Evolutionary conservation across 306 rosid genomes (phyloP), one percentile per base, ranked within the genome.

Genomic region (Corylus heterophylla): DNA sequence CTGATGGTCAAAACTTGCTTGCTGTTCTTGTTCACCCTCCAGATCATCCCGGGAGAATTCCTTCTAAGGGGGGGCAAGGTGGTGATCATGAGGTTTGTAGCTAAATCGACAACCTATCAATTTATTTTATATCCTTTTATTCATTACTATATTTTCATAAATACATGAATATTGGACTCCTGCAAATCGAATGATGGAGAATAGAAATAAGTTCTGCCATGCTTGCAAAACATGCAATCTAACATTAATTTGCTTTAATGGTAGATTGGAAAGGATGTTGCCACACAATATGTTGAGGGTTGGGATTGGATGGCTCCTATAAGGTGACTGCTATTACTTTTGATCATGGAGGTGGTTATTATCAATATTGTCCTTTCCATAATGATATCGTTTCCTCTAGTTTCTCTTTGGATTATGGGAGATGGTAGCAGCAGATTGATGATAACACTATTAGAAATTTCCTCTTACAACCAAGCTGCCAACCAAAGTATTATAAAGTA

Each of bases 221-320:
- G 64, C 71, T 76, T 80, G 75, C 12, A 29, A 44, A 54, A 59
- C 59, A 59, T 58, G 66, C 37, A 42, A 39, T 71, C 52, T 80
- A 27, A 48, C 52, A 71, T 16, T 45, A 74, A 29, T 71, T 75
- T 66, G 84, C 22, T 76, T 51, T 71, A 6, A 50, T 47, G 49
- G 79, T 84, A 94, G 98, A 94, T 94, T 77, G 98, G 98, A 80
- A 94, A 91, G 88, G 97, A 94, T 85, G 97, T 94, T 56, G 84
- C 98, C 63, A 76, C 98, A 39, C 98, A 94, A 58, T 94, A 94
- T 77, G 97, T 94, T 66, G 87, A 94, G 85, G 98, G 98, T 62
- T 94, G 98, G 98, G 97, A 94, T 82, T 92, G 97, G 98, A 92
- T 94, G 75, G 85, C 92, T 88, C 98, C 98, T 79, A 94, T 94